Conservation (phyloP, 257 asterid genomes). For the Paulownia fortunei region DNA sequence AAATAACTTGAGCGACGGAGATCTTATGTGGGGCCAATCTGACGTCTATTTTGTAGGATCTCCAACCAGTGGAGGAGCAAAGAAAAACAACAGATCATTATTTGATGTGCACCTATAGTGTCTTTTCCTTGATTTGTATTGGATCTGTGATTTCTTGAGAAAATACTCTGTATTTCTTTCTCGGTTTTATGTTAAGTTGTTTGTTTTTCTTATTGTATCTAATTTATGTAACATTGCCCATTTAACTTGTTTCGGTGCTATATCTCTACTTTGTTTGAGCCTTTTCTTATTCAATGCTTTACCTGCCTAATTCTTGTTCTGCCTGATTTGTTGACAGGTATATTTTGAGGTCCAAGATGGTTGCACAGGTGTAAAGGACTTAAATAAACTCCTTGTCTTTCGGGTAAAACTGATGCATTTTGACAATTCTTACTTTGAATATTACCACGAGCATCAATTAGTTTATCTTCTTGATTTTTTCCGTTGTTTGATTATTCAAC, state of each 20-base stretch:
- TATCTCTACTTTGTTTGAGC: neutral
- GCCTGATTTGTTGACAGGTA: conserved; percentile 12
- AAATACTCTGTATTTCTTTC: neutral
- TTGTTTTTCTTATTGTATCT: too few relatives aligned
- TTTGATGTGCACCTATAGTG: too few relatives aligned
- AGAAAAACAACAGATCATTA: too few relatives aligned
- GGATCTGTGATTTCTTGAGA: conserved; percentile 42
- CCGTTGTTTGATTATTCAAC: neutral
- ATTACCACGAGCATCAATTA: too few relatives aligned
- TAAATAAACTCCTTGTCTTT: conserved; percentile 71
- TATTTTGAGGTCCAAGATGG: conserved; percentile 53
- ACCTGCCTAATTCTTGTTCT: conserved; percentile 1
- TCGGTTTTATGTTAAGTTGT: too few relatives aligned
- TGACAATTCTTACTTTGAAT: too few relatives aligned
- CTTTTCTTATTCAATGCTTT: neutral
- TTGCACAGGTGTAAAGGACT: conserved; percentile 64
- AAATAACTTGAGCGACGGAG: too few relatives aligned
- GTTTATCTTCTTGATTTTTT: neutral
- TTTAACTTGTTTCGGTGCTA: neutral
- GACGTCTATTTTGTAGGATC: too few relatives aligned
- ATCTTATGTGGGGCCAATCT: too few relatives aligned
- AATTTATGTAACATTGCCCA: too few relatives aligned
- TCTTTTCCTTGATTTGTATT: conserved; percentile 2
- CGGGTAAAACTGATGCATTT: conserved; percentile 48
- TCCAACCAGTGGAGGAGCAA: too few relatives aligned